Base-by-base conservation (phyloP, 306 rosid species). In the Trifolium subterraneum region DNA sequence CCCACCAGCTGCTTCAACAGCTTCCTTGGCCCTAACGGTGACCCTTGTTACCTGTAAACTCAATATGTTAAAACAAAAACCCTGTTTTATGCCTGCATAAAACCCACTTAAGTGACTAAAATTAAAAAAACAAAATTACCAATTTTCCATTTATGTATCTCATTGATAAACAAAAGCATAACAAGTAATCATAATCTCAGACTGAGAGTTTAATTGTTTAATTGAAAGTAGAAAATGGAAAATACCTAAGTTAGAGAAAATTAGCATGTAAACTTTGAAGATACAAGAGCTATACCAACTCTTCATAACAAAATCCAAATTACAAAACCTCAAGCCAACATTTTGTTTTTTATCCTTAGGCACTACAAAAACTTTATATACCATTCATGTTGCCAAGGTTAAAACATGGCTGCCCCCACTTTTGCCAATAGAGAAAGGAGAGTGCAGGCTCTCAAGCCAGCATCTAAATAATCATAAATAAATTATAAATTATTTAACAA, bases 1-100 rank as follows among this genome's bases (percentile, higher is more conserved):
- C 73, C 96, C 98, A 54, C 98, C 98, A 3, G 94, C 91, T 42
- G 97, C 94, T 88, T 93, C 96, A 35, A 93, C 94, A 8, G 92
- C 90, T 69, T 71, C 98, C 84, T 89, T 93, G 35, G 98, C 97
- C 83, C 96, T 82, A 45, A 84, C 97, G 11, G 98, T 93, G 68
- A 91, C 97, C 78, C 97, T 89, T 61, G 97, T 88, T 68, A 93
- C 98, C 98, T 93, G 82, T 31, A 76, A 67, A 68, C 63, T 52
- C 70, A 51, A 15, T 14, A 35, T 51, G 42, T 68, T 54, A 79
- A 71, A 23, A 63, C 20, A 71, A 22, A 22, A 66, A 73, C 70
- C 51, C 25, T 50, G 54, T 71, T 25, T 36, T 52, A 74, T 19
- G 15, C 60, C 39, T 11, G 20, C 52, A 20, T 23, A 44, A 50